Base-by-base conservation (phyloP, 164 flowering plant species). In the Sedum album region DNA sequence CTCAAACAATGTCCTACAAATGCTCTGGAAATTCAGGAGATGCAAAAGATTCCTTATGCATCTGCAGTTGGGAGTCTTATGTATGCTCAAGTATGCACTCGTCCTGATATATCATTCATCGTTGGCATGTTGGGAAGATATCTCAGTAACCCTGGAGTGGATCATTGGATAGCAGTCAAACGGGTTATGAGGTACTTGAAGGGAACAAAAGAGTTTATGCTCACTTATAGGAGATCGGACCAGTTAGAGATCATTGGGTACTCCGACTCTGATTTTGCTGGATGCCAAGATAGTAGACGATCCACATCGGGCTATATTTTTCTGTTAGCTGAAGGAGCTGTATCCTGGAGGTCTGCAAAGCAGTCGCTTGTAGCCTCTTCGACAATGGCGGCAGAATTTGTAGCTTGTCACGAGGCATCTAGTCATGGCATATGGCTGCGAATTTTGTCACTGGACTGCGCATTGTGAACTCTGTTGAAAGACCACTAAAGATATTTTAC, bases 401-500 rank as follows among this genome's bases (percentile, higher is more conserved):
- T 62, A 62, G 66, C 66, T 14, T 30, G 39, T 8, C 35, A 30
- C 21, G 33, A 31, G 36, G 66, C 66, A 26, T 26, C 66, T 11
- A 26, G 21, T 66, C 69, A 66, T 36, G 66, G 55, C 53, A 66
- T 66, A 38, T 66, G 69, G 33, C 33, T 66, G 35, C 3, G 25
- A 66, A 66, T 3, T 57, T 71, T 66, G 60, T 66, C 38, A 71
- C 17, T 25, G 39, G 70, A 66, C 31, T 71, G 35, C 65, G 31
- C 1, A 57, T 66, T 53, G 30, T 71, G 21, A 63, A 65, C 23
- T 31, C 20, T 46, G 25, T 72, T 60, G 67, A 72, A 68, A 72
- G 62, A 44, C 71, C 44, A 63, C 49, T 68, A 2, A 68, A 62
- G 71, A 36, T 72, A 60, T 60, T 5, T 39, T 72, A 72, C 67